Conservation (phyloP, 2,329 filamentous ascomycete genomes). For the Chaetoscypha palmicola region DNA sequence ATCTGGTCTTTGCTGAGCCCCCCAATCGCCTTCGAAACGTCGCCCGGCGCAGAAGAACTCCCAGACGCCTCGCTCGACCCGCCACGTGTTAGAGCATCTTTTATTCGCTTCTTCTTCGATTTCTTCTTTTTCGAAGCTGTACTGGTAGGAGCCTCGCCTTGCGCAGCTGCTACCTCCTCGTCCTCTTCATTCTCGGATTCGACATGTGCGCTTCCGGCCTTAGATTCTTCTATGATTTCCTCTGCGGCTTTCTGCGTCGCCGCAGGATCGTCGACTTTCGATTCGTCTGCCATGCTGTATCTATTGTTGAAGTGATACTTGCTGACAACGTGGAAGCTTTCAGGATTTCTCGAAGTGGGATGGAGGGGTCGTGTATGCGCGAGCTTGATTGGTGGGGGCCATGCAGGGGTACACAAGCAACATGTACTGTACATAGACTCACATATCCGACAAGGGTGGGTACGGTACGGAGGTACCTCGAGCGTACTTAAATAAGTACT, state of each 20-base stretch:
- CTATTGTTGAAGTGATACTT: slow-evolving; percentile 1
- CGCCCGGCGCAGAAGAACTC: slow-evolving; percentile 38
- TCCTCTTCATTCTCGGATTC: slow-evolving; percentile 43
- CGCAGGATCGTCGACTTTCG: slow-evolving; percentile 51
- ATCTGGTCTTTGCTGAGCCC: slow-evolving; percentile 51
- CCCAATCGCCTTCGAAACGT: slow-evolving; percentile 36
- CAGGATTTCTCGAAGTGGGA: slow-evolving; percentile 6
- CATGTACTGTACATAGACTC: too few species aligned
- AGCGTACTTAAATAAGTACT: too few species aligned
- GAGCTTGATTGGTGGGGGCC: background rate
- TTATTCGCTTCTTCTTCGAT: slow-evolving; percentile 57
- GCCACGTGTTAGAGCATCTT: slow-evolving; percentile 33
- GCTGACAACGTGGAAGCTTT: background rate
- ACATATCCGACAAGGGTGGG: too few species aligned
- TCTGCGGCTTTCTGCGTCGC: slow-evolving; percentile 39
- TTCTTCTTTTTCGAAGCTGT: slow-evolving; percentile 50
- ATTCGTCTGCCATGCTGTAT: slow-evolving; percentile 48
- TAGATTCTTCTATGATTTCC: slow-evolving; percentile 17
- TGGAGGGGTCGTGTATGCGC: slow-evolving; percentile 12
- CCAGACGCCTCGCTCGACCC: slow-evolving; percentile 17
- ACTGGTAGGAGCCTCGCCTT: slow-evolving; percentile 26
- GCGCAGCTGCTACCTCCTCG: slow-evolving; percentile 30
- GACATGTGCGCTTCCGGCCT: slow-evolving; percentile 35
- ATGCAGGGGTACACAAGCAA: background rate
- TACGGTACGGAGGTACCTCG: too few species aligned